phyloP scores from a whole-genome alignment of 495 filamentous ascomycete species.

The Rhypophila decipiens region DNA sequence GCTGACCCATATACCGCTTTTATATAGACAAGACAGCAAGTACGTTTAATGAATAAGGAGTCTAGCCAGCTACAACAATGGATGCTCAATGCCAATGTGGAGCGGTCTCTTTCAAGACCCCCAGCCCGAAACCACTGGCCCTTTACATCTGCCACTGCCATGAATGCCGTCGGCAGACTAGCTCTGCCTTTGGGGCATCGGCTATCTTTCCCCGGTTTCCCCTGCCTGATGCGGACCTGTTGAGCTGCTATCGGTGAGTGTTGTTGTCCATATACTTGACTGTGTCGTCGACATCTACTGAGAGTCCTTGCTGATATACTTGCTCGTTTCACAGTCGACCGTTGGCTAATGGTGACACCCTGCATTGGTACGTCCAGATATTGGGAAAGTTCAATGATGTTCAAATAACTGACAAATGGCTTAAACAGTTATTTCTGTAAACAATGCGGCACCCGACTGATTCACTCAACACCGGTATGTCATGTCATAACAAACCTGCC shows the following conservation, averaged over 20 bases:
- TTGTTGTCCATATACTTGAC: not conserved
- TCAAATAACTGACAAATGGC: not conserved
- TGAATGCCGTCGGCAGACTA: conserved; percentile 59
- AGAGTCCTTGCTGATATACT: not conserved
- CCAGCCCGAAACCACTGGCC: conserved; percentile 46
- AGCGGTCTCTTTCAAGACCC: conserved; percentile 54
- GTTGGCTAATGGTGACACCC: conserved; percentile 37
- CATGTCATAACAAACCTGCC: too few species aligned
- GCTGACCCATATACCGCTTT: too few species aligned
- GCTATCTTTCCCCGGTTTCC: conserved; percentile 60
- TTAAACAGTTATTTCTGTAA: conserved; percentile 47
- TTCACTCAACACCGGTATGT: conserved; percentile 47
- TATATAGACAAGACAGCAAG: too few species aligned
- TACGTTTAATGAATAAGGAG: too few species aligned
- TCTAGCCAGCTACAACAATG: too few species aligned
- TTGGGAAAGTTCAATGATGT: not conserved
- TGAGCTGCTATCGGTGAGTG: conserved; percentile 44
- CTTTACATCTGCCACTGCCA: conserved; percentile 66
- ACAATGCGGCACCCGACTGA: conserved; percentile 50
- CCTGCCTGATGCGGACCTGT: conserved; percentile 36
- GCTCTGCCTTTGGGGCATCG: conserved; percentile 60
- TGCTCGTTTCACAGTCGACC: conserved; percentile 21
- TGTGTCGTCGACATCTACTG: too few species aligned
- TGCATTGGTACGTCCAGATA: conserved; percentile 35
- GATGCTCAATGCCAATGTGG: conserved; percentile 59